Evolutionary conservation across 2,329 filamentous ascomycete genomes (phyloP).

Genomic region (Diplodia scrobiculata): DNA sequence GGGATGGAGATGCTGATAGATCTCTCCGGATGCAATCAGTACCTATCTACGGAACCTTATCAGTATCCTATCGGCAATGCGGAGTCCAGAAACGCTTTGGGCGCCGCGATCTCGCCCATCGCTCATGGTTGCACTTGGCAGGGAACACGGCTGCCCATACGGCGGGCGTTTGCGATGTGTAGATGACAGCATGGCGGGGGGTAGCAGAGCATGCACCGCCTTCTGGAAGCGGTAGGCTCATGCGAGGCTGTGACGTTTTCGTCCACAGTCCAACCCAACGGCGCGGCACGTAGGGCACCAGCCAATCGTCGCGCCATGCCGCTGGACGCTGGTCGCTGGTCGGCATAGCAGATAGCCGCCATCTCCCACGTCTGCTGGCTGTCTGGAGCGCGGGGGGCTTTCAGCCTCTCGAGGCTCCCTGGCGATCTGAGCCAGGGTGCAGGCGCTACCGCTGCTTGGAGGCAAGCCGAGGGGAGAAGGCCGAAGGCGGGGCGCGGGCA

Average conservation of each 20-base stretch:
- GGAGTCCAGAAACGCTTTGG: background rate
- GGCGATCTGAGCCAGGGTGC: conserved; percentile 23
- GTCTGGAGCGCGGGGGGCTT: background rate
- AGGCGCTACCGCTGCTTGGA: conserved; percentile 15
- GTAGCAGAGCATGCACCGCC: background rate
- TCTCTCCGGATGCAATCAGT: background rate
- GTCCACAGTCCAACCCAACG: background rate
- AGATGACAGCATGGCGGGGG: conserved; percentile 4
- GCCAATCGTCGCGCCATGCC: background rate
- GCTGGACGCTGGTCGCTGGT: too few relatives aligned
- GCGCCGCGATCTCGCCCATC: too few relatives aligned
- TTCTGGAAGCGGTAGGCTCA: background rate
- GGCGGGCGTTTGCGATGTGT: background rate
- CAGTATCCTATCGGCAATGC: background rate
- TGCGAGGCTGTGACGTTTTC: background rate
- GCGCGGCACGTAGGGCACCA: background rate
- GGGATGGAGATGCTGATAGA: background rate
- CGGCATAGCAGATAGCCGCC: background rate
- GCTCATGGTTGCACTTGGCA: too few relatives aligned
- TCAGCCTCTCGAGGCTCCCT: conserved; percentile 25
- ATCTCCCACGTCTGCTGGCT: background rate
- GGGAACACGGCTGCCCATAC: background rate
- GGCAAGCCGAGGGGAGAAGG: conserved; percentile 17
- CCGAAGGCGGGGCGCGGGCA: conserved; percentile 8
- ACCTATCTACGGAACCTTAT: background rate